These are phyloP conservation scores for Powellomyces hirtus DNA, from an alignment of 192 early-diverging fungal genomes.

Conservation along the genomic window DNA sequence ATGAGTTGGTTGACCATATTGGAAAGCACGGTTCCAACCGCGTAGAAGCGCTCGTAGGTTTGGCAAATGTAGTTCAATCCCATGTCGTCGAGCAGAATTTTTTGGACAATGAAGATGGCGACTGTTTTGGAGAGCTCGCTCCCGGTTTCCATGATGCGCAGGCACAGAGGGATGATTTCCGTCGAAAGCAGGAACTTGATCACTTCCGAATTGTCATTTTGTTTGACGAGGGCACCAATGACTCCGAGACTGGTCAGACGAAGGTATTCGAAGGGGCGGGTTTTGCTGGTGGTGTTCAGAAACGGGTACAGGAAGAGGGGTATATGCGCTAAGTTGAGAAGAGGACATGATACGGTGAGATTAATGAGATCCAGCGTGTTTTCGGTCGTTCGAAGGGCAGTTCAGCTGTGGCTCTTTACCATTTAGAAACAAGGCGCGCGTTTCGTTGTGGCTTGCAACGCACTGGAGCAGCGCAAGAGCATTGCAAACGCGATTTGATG, in stretches of 20 bases:
- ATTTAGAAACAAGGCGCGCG: constrained; percentile 75
- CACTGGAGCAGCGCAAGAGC: constrained; percentile 93
- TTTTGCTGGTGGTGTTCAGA: constrained; percentile 93
- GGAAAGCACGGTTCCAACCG: constrained; percentile 89
- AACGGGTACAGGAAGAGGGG: constrained; percentile 98
- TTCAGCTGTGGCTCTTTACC: too few species aligned
- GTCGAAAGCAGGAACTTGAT: constrained; percentile 93
- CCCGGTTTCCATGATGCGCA: constrained; percentile 99
- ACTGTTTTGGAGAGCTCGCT: constrained; percentile 96
- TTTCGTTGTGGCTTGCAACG: constrained; percentile 92
- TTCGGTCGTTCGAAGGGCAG: neutral
- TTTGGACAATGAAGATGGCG: constrained; percentile 99
- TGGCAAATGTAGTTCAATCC: constrained; percentile 88
- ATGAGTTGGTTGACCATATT: constrained; percentile 93
- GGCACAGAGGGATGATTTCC: constrained; percentile 95
- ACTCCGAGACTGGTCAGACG: constrained; percentile 92
- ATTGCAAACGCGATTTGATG: constrained; percentile 95
- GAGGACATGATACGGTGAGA: neutral
- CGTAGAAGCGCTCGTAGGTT: constrained; percentile 90
- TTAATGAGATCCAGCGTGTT: neutral
- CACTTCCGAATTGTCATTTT: constrained; percentile 94
- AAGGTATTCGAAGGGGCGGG: constrained; percentile 93
- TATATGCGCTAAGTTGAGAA: constrained; percentile 79
- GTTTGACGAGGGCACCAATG: constrained; percentile 93
- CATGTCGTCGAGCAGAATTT: constrained; percentile 91